Base-by-base conservation (phyloP, 768 basidiomycete species). In the Amanita muscaria region DNA sequence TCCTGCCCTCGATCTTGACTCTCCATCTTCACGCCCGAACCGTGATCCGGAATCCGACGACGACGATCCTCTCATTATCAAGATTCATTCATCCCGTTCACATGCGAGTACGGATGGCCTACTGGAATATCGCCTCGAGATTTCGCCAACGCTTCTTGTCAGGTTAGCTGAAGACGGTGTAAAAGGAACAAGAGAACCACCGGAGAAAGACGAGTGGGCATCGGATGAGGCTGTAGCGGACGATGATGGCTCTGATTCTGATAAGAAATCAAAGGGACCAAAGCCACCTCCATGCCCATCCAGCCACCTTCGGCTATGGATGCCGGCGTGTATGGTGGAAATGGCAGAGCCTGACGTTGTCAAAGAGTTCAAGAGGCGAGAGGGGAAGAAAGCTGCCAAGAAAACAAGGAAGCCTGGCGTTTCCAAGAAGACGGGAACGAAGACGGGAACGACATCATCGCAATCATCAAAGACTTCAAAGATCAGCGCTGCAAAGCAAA, bases 41-140 rank as follows among this genome's bases (percentile, higher is more conserved):
- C 49, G n/a, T 31, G 56, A 52, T 3, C 54, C 57, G 3, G 56
- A 56, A n/a, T 56, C 53, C 3, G 64, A 66, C 19, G 65, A 60
- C 1, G 64, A 66, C 2, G 61, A 66, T 10, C 61, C 59, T 1
- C 69, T 84, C 32, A 72, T 90, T 36, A 49, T 80, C 16, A 79
- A 79, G 54, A 80, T 92, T 15, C 77, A 83, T 50, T 74, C 76
- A 1, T 60, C 69, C 4, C 73, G 90, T 8, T 67, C 61, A 4
- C 89, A 91, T 52, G 68, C 72, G 0, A 86, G 75, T 9, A 88
- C 87, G 0, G 87, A 88, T 52, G 63, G 68, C 6, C 64, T 79
- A 1, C 66, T 80, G 32, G 90, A 94, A 59, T 91, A 89, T 52
- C 83, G 90, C 1, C 64, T 93, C 10, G 83, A 89, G 53, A 68